Base-by-base conservation (phyloP, 129 eudicot species). In the Calendula officinalis region DNA sequence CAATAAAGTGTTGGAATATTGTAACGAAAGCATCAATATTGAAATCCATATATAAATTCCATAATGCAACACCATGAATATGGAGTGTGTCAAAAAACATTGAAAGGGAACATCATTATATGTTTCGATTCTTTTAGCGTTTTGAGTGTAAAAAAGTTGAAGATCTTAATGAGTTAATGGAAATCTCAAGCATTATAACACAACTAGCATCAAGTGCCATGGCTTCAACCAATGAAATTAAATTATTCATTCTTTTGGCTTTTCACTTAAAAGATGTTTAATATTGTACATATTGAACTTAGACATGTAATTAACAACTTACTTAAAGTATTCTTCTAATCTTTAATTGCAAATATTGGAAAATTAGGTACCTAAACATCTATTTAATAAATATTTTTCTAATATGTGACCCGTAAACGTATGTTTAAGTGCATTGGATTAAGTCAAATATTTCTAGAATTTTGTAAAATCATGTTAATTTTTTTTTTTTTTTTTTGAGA, bases 21-120 rank as follows among this genome's bases (percentile, higher is more conserved):
- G 32, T 27, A 54, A 32, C 30, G 39, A 55, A 48, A 48, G 9
- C 53, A 48, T 48, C 5, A 48, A 36, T 10, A 61, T 61, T 61
- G n/a, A 61, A 61, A 61, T 43, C 67, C 22, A 22, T 42, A 17
- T 61, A 27, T 11, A 22, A 33, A 61, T 61, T 52, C 14, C 16
- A 41, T 42, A 52, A 61, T 43, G 47, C 47, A 55, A 55, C 38
- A 61, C 67, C n/a, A 61, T 22, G 47, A 42, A 43, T 5, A 61
- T 61, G 53, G 52, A 61, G 39, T 61, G 66, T 61, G 40, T 61
- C 67, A 30, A 61, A 61, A 7, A 61, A 61, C 38, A 61, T 61
- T 41, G 51, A 42, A 60, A 60, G 51, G 66, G 66, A 11, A 41
- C 66, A 60, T 60, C 15, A 40, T 61, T 61, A 61, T 61, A 27